Base-by-base conservation (phyloP, 345 rosid genomes). In the Conringia planisiliqua region DNA sequence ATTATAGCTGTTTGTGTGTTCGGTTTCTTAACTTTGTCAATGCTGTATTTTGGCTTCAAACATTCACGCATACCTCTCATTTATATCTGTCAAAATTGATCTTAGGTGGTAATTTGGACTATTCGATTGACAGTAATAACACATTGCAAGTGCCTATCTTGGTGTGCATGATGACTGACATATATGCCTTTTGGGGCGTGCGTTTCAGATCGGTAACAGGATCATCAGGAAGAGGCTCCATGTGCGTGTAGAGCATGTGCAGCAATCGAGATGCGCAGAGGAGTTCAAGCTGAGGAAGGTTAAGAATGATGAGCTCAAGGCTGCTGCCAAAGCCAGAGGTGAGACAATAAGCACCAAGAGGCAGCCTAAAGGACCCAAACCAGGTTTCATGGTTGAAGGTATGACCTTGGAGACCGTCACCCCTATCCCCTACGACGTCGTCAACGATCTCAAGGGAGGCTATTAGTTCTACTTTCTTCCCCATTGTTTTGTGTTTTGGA, bases 401-500 rank as follows among this genome's bases (percentile, higher is more conserved):
- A 86, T 91, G 26, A 87, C 88, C 29, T 66, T 89, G 80, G 96
- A 91, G 70, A 91, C 93, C 0, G 93, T 89, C 26, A 91, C 96
- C 6, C 91, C 97, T 6, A 89, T 91, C 22, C 97, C 97, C 0
- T 91, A 89, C 70, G 97, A 91, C 62, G 97, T 91, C 3, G 95
- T 89, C 70, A 91, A 91, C 50, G 97, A 91, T 76, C 92, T 91
- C 68, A 91, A 91, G 69, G 97, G 97, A 6, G 95, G 97, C 59
- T 91, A 91, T 66, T 91, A 80, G 83, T 61, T 54, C 35, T 54
- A 29, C 18, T n/a, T 7, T 24, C 5, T 0, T 17, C 30, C 35
- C 9, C 58, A 20, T 20, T 59, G 22, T 62, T 12, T 6, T 46
- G 7, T 5, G 18, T 71, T 51, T 59, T 66, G n/a, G 51, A 73